phyloP scores from a whole-genome alignment of 495 filamentous ascomycete species.

The Aspergillus heteromorphus region DNA sequence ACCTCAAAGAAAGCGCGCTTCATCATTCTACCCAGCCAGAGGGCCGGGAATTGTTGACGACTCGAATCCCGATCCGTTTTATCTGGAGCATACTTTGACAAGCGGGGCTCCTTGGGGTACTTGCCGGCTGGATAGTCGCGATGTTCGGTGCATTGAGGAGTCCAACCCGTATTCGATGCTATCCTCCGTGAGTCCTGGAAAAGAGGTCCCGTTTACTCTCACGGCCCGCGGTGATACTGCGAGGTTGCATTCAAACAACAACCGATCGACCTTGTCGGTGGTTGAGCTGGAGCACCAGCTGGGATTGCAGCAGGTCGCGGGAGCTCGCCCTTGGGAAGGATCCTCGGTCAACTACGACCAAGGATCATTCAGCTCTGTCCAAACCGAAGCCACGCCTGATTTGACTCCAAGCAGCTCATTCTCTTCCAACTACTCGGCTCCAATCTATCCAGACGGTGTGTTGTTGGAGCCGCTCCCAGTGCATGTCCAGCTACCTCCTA shows the following conservation, averaged over 20 bases:
- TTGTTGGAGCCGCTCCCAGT: conserved; percentile 29
- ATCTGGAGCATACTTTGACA: conserved; percentile 38
- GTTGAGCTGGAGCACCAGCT: conserved; percentile 34
- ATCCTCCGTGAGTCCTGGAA: conserved; percentile 23
- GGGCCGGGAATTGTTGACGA: conserved; percentile 32
- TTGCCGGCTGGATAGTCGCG: conserved; percentile 24
- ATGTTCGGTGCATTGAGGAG: conserved; percentile 34
- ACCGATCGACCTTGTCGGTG: conserved; percentile 35
- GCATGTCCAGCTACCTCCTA: conserved; percentile 15
- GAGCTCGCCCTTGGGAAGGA: conserved; percentile 22
- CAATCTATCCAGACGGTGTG: conserved; percentile 28
- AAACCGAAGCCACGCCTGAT: conserved; percentile 35
- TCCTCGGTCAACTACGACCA: conserved; percentile 28
- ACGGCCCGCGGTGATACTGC: conserved; percentile 12
- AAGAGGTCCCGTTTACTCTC: conserved; percentile 9
- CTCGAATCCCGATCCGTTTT: conserved; percentile 42
- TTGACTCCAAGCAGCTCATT: conserved; percentile 45
- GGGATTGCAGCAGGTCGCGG: conserved; percentile 26
- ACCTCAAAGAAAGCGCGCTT: conserved; percentile 28
- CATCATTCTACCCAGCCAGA: conserved; percentile 30
- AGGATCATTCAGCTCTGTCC: conserved; percentile 34
- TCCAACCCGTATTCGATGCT: conserved; percentile 32
- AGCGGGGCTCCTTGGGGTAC: conserved; percentile 24
- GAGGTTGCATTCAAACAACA: conserved; percentile 10
- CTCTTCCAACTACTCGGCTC: conserved; percentile 35